Evolutionary conservation across 441 rosid species (phyloP), one percentile per base, ranked within the genome.

Genomic region (Eutrema salsugineum): DNA sequence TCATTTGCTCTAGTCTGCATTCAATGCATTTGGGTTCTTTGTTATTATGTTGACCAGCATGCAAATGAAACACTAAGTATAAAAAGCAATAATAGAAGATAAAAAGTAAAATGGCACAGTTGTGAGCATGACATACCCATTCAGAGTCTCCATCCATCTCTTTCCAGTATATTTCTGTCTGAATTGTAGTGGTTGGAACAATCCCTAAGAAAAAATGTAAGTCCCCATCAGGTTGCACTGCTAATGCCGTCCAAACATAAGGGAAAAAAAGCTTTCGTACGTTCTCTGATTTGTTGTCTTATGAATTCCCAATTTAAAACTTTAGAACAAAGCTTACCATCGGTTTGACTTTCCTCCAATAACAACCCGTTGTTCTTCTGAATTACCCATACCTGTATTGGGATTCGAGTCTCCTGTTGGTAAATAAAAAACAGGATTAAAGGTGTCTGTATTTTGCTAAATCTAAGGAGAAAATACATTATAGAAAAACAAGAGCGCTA

Each of bases 141-240:
- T 92, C 99, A 49, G 98, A 89, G 63, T 92, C 99, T 73, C 97
- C 98, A 84, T 88, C 98, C 87, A 84, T 84, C 83, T 81, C 94
- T 88, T 88, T 94, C 96, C 99, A 90, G 66, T 83, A 85, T 71
- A 89, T 62, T 78, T 92, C 97, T 76, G 84, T 72, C 66, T 84
- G 94, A 77, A 88, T 73, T 64, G 94, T 82, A 70, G 82, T 68
- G 50, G 79, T 68, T 65, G 98, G 99, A 78, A 92, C 94, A 71
- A 89, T 90, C 43, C 91, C 99, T 90, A 84, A 76, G 72, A 74
- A 68, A 64, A 79, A 65, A 51, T 30, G 54, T 12, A 59, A 65
- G 36, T 59, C 47, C 44, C 49, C 40, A 56, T 76, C 62, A 66
- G 61, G 11, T 62, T 61, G 63, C 68, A 55, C 70, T 20, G 22